Evolutionary conservation across 2,329 filamentous ascomycete genomes (phyloP), one percentile per base, ranked within the genome.

Genomic region (Sarocladium oryzae): DNA sequence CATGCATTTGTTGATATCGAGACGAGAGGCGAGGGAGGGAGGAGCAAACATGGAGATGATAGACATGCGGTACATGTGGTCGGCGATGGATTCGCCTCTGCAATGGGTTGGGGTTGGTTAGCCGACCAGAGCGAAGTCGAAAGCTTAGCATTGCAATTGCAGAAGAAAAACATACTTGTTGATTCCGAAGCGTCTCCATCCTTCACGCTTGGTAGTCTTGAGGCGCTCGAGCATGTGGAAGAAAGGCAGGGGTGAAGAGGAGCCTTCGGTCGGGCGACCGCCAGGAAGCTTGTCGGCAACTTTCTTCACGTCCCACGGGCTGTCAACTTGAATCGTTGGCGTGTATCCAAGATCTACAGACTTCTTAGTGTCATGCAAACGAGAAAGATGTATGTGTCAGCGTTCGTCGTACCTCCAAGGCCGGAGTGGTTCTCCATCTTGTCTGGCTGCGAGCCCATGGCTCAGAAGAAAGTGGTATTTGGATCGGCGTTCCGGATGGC

Each of bases 61-160:
- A 48, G 91, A 89, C 93, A 99, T 99, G 71, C 93, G 90, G 72
- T 97, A 99, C 93, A 99, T 99, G 77, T 99, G 93, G 72, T 99
- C 93, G 51, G 89, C 81, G 64, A 99, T 96, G 2, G 89, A 95
- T 69, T 99, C 93, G 66, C 89, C 87, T 53, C 78, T 84, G 56
- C 5, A 23, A 6, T 7, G 10, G 1, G 16, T 26, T 13, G 28
- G 28, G 24, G 18, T 10, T 32, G 3, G 2, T 21, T 56, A 55
- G 6, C 2, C 2, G 26, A 18, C 3, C 16, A 1, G 30, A 7
- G 41, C 63, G 38, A 64, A 28, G 24, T 21, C 26, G 18, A 37
- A 37, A 28, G 26, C 20, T 33, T 33, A n/a, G n/a, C n/a, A n/a
- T n/a, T n/a, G n/a, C n/a, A n/a, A n/a, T n/a, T n/a, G n/a, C n/a